Conservation (phyloP, 495 filamentous ascomycete species). For the Penicillium soppii region DNA sequence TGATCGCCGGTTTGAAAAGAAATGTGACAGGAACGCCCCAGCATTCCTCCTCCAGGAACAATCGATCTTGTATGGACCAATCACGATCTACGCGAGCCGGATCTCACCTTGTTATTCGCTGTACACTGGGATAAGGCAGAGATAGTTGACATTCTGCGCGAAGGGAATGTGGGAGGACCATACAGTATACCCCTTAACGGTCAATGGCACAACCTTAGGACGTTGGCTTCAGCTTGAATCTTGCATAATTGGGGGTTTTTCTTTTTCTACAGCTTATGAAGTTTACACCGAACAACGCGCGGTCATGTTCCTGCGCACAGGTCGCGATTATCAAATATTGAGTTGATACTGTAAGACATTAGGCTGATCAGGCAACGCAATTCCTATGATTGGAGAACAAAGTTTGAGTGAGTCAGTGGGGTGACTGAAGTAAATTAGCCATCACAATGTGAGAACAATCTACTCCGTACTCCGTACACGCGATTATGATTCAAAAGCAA, state of each 20-base stretch:
- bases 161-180: neutral
- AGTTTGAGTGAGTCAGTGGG: neutral
- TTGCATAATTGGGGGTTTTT: neutral
- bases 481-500: neutral
- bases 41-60: conserved; percentile 14
- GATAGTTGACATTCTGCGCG: neutral
- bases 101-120: neutral
- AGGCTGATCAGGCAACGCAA: conserved; percentile 6
- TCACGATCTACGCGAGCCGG: neutral
- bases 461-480: neutral
- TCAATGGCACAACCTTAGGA: too few species aligned
- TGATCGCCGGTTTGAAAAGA: conserved; percentile 2
- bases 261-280: neutral
- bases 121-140: too few species aligned
- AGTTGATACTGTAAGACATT: neutral
- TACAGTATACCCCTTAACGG: neutral
- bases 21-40: conserved; percentile 16
- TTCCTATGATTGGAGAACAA: conserved; percentile 1
- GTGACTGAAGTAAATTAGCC: neutral
- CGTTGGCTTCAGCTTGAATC: too few species aligned
- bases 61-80: neutral
- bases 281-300: neutral
- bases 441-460: neutral
- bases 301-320: conserved; percentile 1
- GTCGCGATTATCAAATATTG: too few species aligned